Evolutionary conservation across 2,329 filamentous ascomycete genomes (phyloP), one percentile per base, ranked within the genome.

Genomic region (Acarospora socialis): DNA sequence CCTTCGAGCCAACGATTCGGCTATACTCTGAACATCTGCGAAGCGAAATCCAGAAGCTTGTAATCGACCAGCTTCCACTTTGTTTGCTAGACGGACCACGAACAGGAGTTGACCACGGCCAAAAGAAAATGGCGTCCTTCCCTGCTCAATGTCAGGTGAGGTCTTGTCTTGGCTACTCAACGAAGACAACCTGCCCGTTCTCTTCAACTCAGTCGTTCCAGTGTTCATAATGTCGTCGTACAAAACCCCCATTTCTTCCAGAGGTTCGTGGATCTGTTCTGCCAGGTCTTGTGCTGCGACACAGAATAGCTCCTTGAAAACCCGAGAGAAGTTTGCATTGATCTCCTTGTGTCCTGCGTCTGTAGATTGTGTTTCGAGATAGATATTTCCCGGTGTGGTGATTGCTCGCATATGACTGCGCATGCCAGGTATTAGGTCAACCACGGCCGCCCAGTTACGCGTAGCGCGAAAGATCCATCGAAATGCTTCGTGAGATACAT

Each of bases 391-490:
- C 49, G 20, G 45, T 19, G 41, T 63, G 53, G 39, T 70, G 48
- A 49, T 63, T 42, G 43, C 54, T 25, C 65, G 57, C n/a, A 92
- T 54, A 42, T 90, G 81, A 23, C 63, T 65, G 32, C 67, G 66
- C 77, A 92, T 92, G 27, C 68, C 69, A 5, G 69, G 68, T 15
- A 90, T 62, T 5, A 90, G 60, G 26, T 73, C 68, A 34, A 64
- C 65, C 17, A 92, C 66, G 25, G 71, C 67, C 7, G 57, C 50
- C 83, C 84, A 92, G 51, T 84, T 78, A 35, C 74, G 68, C 4
- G 79, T 81, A 2, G 82, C 79, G 35, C 79, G 71, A 48, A 80
- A 92, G 47, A 87, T 77, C 83, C 83, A 92, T 28, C 84, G 72
- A 53, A 87, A 92, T 2, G 84, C 71, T 0, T 79, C 71, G 48